Conservation (phyloP, 2,329 filamentous ascomycete species). For the Tolypocladium amazonense region DNA sequence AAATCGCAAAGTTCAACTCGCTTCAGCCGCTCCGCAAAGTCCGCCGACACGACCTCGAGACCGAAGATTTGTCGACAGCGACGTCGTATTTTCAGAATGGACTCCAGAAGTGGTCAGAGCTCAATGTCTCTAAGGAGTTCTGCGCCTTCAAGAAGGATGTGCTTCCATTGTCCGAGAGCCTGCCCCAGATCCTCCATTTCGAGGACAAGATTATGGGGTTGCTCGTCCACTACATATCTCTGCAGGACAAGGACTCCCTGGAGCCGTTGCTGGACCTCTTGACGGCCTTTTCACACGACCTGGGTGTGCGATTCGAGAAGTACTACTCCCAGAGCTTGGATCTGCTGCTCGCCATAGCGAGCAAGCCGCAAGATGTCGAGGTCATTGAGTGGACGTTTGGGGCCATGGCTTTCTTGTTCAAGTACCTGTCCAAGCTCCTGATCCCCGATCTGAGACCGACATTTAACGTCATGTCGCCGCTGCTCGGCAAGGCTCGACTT, state of each 20-base stretch:
- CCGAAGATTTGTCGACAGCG: constrained; percentile 61
- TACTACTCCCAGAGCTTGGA: constrained; percentile 69
- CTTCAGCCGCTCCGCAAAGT: constrained; percentile 88
- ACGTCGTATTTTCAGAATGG: constrained; percentile 83
- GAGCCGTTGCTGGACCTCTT: constrained; percentile 83
- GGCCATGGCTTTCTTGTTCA: constrained; percentile 90
- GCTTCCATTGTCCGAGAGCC: constrained; percentile 70
- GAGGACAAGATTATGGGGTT: constrained; percentile 74
- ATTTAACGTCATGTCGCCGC: constrained; percentile 69
- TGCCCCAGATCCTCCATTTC: constrained; percentile 87
- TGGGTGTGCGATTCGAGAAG: constrained; percentile 79
- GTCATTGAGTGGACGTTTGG: constrained; percentile 98
- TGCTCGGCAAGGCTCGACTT: constrained; percentile 73
- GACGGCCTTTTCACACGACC: constrained; percentile 87
- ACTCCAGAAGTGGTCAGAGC: constrained; percentile 79
- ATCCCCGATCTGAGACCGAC: constrained; percentile 78
- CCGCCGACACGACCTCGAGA: constrained; percentile 72
- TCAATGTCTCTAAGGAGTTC: constrained; percentile 80
- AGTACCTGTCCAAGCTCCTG: constrained; percentile 82
- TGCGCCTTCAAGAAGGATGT: constrained; percentile 66
- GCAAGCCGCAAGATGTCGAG: constrained; percentile 65
- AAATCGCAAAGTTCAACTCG: constrained; percentile 79
- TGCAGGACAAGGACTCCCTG: constrained; percentile 66
- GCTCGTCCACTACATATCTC: constrained; percentile 65
- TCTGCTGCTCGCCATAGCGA: constrained; percentile 68